Evolutionary conservation across 2,329 filamentous ascomycete species (phyloP), one percentile per base, ranked within the genome.

Genomic region (Pyrenochaeta sp.): DNA sequence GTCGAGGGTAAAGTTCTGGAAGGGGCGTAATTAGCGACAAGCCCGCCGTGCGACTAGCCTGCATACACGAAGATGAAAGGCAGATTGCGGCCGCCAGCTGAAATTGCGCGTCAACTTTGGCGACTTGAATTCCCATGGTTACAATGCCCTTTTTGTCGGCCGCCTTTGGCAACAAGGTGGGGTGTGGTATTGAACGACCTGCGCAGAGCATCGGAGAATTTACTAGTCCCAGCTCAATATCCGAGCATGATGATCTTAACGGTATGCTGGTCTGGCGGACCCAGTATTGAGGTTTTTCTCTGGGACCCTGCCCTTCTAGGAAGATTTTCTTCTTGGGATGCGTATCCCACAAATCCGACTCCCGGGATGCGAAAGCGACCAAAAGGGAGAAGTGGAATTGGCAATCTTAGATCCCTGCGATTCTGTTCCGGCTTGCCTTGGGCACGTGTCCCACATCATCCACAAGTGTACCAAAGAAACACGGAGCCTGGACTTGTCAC

Each of bases 231-330:
- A 34, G 38, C 27, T 42, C 31, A 24, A 44, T 47, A 55, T 40
- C 48, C 46, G 41, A 21, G 36, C 41, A 32, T 55, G 43, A 35
- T 23, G 24, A 40, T 20, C n/a, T n/a, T n/a, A n/a, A n/a, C n/a
- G n/a, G n/a, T n/a, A n/a, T n/a, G n/a, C n/a, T n/a, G n/a, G n/a
- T n/a, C n/a, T n/a, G n/a, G n/a, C n/a, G n/a, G 10, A 34, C 18
- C 18, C 5, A 34, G 15, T 10, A n/a, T 22, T 20, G n/a, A 22
- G 31, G n/a, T n/a, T 34, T 34, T 22, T 20, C 18, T 23, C 17
- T 20, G 26, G 27, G 19, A 37, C 37, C 38, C 20, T 34, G 5
- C 11, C 21, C 19, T 30, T 22, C 19, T 19, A n/a, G n/a, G n/a
- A n/a, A n/a, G n/a, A n/a, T n/a, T n/a, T n/a, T n/a, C n/a, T n/a